A percentile compares a stretch with the other conserved stretches of the same genome.
phyloP scores from a whole-genome alignment of 1,139 yeast species.

The Geotrichum carabidarum region DNA sequence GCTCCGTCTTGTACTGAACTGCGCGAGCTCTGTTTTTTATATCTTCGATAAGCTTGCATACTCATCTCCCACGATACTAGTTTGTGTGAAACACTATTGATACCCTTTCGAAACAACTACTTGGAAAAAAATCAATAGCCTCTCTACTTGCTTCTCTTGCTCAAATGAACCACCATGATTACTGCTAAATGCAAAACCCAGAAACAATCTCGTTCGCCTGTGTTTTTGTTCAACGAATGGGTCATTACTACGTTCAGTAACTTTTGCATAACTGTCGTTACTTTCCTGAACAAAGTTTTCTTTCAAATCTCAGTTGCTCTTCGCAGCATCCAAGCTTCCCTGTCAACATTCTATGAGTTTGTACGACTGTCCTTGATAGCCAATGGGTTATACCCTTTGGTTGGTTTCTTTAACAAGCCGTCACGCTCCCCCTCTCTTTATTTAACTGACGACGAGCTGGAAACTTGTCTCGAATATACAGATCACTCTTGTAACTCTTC shows the following conservation, averaged over 20 bases:
- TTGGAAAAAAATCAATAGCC: too few species aligned
- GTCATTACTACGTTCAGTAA: background rate
- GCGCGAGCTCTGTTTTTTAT: background rate
- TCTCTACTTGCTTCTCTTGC: background rate
- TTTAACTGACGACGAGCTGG: conserved; percentile 13
- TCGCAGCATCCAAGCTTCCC: background rate
- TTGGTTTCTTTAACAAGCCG: background rate
- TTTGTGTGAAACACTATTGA: too few species aligned
- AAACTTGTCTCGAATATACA: conserved; percentile 12
- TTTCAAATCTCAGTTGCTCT: background rate
- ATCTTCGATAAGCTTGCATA: too few species aligned
- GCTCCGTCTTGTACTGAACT: background rate
- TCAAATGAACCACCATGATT: conserved; percentile 12
- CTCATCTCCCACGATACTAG: too few species aligned
- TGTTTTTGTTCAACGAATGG: conserved; percentile 5
- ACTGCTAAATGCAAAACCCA: conserved; percentile 9
- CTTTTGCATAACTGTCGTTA: background rate
- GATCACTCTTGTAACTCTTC: background rate
- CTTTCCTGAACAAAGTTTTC: background rate
- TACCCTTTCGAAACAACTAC: too few species aligned
- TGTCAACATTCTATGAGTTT: conserved; percentile 2
- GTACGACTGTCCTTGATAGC: conserved; percentile 3
- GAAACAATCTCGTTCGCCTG: conserved; percentile 1
- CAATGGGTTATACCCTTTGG: background rate
- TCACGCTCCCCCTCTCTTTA: background rate